Base-by-base conservation (phyloP, 2,329 filamentous ascomycete genomes). In the Cryoendolithus antarcticus region DNA sequence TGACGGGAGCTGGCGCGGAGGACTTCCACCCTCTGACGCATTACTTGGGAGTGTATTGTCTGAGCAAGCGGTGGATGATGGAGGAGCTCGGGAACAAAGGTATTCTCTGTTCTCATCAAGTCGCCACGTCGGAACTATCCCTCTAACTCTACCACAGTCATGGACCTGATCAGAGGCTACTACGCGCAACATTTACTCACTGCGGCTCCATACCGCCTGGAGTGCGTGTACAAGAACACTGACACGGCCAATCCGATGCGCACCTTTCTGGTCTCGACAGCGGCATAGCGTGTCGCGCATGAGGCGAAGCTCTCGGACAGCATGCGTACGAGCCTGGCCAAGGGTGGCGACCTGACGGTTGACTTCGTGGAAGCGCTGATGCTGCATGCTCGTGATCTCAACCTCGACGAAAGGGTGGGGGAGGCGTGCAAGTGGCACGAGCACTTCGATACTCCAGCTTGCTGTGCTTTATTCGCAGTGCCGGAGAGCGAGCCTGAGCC, bases 1-100 rank as follows among this genome's bases (percentile, higher is more conserved):
- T n/a, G 12, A n/a, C 30, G 10, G n/a, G 33, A 19, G 9, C n/a
- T 34, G 33, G 44, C 47, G 10, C 44, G 50, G 41, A 43, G n/a
- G 55, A 60, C 48, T 60, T 55, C 42, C 56, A 59, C 43, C 48
- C 47, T 19, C 41, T 54, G 35, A 50, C 53, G 28, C 57, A 60
- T 44, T 59, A 59, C 43, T 47, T 60, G 32, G 45, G 51, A 24
- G 46, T 60, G 19, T 61, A 60, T 41, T 47, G 55, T 9, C 41
- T 60, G 29, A 56, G 48, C 4, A 34, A 40, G 33, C 48, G 47
- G 36, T 58, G 52, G 38, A 40, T 48, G 32, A 44, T 50, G 34
- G 55, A 58, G 41, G 39, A 32, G 8, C 47, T 60, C 27, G 39
- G 53, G 46, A 60, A 61, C 37, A 37, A 37, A 24, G 46, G 53